phyloP scores from a whole-genome alignment of 441 rosid genomes.

The Gossypium aridum region DNA sequence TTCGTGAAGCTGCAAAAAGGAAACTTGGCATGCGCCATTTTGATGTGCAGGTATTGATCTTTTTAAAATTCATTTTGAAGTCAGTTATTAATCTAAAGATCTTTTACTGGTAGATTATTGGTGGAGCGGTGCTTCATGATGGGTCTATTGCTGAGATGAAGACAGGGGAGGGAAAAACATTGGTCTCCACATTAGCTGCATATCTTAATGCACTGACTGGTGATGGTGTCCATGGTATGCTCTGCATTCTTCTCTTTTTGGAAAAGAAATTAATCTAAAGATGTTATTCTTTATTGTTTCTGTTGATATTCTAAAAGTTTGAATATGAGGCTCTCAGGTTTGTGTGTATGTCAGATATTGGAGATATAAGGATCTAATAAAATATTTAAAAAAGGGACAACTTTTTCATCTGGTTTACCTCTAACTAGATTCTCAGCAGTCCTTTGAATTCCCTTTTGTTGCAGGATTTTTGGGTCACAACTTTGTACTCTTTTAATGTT shows the following conservation, averaged over 20 bases:
- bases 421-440: constrained; percentile 6
- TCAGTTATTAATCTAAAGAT: constrained; percentile 11
- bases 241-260: constrained; percentile 8
- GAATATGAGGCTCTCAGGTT: background rate
- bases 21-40: constrained; percentile 98
- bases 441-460: background rate
- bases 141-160: constrained; percentile 98
- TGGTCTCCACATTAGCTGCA: constrained; percentile 92
- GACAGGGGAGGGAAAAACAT: constrained; percentile 96
- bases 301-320: constrained; percentile 7
- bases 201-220: constrained; percentile 90
- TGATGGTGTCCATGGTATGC: constrained; percentile 92
- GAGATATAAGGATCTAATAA: constrained; percentile 5
- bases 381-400: background rate
- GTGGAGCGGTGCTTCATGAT: constrained; percentile 95
- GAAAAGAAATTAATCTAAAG: background rate
- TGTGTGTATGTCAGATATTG: background rate
- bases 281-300: constrained; percentile 9
- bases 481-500: background rate
- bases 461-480: background rate
- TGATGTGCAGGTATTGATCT: constrained; percentile 91
- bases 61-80: constrained; percentile 4
- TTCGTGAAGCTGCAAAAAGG: constrained; percentile 95
- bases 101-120: constrained; percentile 58
- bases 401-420: constrained; percentile 2